Conservation (phyloP, 345 rosid species). For the Gossypium rotundifolium region DNA sequence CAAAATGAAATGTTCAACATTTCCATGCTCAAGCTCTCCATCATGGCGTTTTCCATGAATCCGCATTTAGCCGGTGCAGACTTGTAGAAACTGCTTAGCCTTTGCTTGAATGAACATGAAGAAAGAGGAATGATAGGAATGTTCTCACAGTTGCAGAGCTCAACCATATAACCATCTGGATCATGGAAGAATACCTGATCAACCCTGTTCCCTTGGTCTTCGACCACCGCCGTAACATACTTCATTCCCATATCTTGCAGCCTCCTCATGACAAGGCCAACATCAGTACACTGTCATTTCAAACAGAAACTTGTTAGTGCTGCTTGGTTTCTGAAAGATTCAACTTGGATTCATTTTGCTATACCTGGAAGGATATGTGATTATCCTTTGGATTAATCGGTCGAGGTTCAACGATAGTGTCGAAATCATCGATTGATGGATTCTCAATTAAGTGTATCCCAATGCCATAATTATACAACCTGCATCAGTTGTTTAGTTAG, state of each 20-base stretch:
- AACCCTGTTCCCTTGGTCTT: slow-evolving; percentile 40
- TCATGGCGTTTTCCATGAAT: slow-evolving; percentile 40
- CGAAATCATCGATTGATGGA: slow-evolving; percentile 38
- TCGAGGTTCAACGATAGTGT: slow-evolving; percentile 26
- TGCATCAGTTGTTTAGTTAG: slow-evolving; percentile 5
- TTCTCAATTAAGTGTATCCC: slow-evolving; percentile 65
- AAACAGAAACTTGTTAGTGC: background rate
- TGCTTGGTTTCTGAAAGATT: background rate
- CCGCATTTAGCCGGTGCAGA: slow-evolving; percentile 32
- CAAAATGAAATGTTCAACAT: slow-evolving; percentile 47
- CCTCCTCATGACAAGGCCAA: slow-evolving; percentile 41
- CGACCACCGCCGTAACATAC: slow-evolving; percentile 41
- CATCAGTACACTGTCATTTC: slow-evolving; percentile 39
- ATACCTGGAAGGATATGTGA: slow-evolving; percentile 41
- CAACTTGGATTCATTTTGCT: background rate
- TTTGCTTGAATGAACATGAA: slow-evolving; percentile 30
- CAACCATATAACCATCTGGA: slow-evolving; percentile 64
- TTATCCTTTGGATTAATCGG: slow-evolving; percentile 60
- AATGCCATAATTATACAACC: slow-evolving; percentile 59
- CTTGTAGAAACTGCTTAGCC: slow-evolving; percentile 29
- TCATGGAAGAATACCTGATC: slow-evolving; percentile 60
- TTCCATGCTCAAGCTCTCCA: slow-evolving; percentile 44
- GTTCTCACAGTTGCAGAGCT: slow-evolving; percentile 52
- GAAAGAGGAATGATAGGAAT: slow-evolving; percentile 44
- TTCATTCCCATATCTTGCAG: slow-evolving; percentile 42